Base-by-base conservation (phyloP, 108 stramenopile species). In the Stephanodiscus minutulus region DNA sequence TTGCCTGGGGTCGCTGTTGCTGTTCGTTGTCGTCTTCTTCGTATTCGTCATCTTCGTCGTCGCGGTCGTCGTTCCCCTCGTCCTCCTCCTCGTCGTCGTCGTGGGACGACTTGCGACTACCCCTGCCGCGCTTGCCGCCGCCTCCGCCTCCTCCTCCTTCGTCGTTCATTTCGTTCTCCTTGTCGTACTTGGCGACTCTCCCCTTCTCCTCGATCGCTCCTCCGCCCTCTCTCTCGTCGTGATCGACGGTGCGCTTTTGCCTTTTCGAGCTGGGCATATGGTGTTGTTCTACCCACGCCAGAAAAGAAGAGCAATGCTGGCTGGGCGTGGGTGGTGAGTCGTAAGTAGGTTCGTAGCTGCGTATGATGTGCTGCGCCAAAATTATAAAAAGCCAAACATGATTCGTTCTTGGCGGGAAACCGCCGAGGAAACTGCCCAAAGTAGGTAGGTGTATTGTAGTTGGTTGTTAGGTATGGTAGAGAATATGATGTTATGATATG, bases 121-220 rank as follows among this genome's bases (percentile, higher is more conserved):
- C 66, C 22, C 66, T 58, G 50, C 50, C 66, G 31, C 50, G 24
- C 56, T 8, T 35, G 27, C 27, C 66, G 25, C 44, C 55, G 49
- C 52, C 64, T 21, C 65, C 37, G 21, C 64, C 64, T 15, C 27
- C 25, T 27, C 1, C 18, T 25, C 41, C 68, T 12, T 24, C 36
- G 65, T 36, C 41, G 24, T 58, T 70, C 44, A 53, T 55, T 7
- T 65, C 53, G 36, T 63, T 74, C 24, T 63, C 64, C 24, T 66
- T 61, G 44, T 54, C 70, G 9, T 1, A 12, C n/a, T n/a, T n/a
- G 0, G 52, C 58, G 39, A 36, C 59, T 46, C 29, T 55, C 31
- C 31, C 5, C 31, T 2, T n/a, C 39, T 52, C 61, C 22, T 70
- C 61, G 17, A 18, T 60, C n/a, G 8, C 59, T 0, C 4, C 10